Base-by-base conservation (phyloP, 192 early-diverging fungal species). In the Ambispora gerdemannii region DNA sequence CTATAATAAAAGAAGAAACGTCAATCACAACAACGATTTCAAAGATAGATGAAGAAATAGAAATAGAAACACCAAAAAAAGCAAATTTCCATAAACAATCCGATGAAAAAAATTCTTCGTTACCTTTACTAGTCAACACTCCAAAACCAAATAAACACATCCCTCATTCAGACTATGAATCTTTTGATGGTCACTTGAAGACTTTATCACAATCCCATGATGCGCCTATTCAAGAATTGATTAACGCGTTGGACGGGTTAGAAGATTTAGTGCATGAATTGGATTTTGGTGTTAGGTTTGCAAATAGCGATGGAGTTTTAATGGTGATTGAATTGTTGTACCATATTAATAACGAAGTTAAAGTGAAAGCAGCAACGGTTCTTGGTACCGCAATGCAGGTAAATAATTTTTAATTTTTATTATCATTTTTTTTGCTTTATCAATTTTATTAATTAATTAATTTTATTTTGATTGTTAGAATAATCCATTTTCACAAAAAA, bases 381-480 rank as follows among this genome's bases (percentile, higher is more conserved):
- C 61, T 90, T 30, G 81, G 82, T 47, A 72, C 81, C 0, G 74
- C 86, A 30, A 75, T 88, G 38, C 88, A 90, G 78, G 80, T 81
- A 73, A 43, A 47, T 3, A 67, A 10, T 17, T n/a, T 28, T 61
- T 31, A 43, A 71, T 36, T 22, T 2, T 38, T 53, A 19, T 25
- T 25, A 56, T 28, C 22, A 34, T 61, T 43, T 30, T 35, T 34
- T 8, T 20, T 69, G 11, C n/a, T 60, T 28, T 60, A 30, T 59
- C 31, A 17, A 33, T 60, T 60, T 30, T 0, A 24, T 25, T 59
- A 30, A 19, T 33, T 19, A 33, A 19, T 6, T 22, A 20, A 11
- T 31, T 63, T 62, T 33, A 65, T 47, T 64, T 28, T 22, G 24
- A 25, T 27, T 7, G 22, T 25, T 47, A 58, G 34, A 70, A 69